Percentiles rank a stretch among this genome's conserved stretches.
phyloP scores from a whole-genome alignment of 192 early-diverging fungal genomes.

The Mortierella antarctica region DNA sequence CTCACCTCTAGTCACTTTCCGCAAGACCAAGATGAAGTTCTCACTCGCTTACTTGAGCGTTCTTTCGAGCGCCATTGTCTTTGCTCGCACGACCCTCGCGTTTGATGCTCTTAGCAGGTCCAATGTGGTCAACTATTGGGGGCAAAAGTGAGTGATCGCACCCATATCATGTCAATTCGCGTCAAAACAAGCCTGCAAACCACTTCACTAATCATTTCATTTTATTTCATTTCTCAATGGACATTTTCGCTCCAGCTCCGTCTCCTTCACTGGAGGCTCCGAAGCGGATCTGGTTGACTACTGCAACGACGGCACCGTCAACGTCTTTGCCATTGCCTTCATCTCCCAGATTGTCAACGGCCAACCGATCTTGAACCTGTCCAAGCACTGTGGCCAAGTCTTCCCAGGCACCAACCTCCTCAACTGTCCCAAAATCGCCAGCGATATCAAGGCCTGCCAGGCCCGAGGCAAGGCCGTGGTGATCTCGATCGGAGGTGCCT shows the following conservation, averaged over 20 bases:
- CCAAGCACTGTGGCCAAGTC: constrained; percentile 60
- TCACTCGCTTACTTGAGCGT: background rate
- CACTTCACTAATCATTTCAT: background rate
- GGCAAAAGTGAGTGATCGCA: constrained; percentile 25
- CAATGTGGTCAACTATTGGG: constrained; percentile 50
- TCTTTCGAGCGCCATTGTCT: background rate
- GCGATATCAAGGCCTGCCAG: constrained; percentile 77
- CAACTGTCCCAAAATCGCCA: constrained; percentile 65
- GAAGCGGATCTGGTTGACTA: constrained; percentile 55
- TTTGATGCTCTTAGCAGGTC: constrained; percentile 21
- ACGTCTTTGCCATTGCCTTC: constrained; percentile 70
- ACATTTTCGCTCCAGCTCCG: constrained; percentile 3
- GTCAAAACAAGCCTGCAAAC: background rate
- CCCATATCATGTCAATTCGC: too few species aligned
- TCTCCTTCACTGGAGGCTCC: constrained; percentile 3
- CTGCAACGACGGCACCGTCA: constrained; percentile 67
- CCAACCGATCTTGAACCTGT: constrained; percentile 66
- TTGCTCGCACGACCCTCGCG: background rate
- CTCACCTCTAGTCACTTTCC: background rate
- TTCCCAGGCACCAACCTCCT: constrained; percentile 65
- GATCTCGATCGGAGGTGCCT: constrained; percentile 74
- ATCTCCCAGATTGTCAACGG: constrained; percentile 64
- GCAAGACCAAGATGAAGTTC: too few species aligned
- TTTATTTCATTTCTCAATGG: background rate
- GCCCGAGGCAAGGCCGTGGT: constrained; percentile 67